Base-by-base conservation (phyloP, 192 early-diverging fungal genomes). In the Coemansia sp. region DNA sequence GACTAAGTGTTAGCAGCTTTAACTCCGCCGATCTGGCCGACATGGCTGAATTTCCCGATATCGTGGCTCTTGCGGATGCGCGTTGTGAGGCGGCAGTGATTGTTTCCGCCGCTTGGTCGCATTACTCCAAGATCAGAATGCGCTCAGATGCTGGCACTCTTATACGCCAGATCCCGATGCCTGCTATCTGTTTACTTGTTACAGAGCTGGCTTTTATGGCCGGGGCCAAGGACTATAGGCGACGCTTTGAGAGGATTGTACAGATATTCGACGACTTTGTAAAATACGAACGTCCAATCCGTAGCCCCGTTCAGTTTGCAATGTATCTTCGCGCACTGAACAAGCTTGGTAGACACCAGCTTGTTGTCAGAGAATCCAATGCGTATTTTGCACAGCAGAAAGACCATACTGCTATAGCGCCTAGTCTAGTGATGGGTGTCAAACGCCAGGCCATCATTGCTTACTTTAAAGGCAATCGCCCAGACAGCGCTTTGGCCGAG, bases 311-410 rank as follows among this genome's bases (percentile, higher is more conserved):
- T 13, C 61, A 68, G 19, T 76, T 82, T 12, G 49, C 61, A 40
- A 52, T 74, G 56, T 77, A 77, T 52, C 60, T 82, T 41, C 74
- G 79, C 9, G 79, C 79, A 8, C 48, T 82, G 32, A 82, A 82
- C 63, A 71, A 66, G 53, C 71, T 74, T 4, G 68, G 75, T 9
- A 41, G 48, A 21, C 62, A 64, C 26, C 71, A 60, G 57, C 38
- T 23, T 56, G 79, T 56, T 10, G n/a, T 82, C 9, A 53, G 23
- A 56, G 71, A 75, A 48, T 63, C 63, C 0, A 52, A n/a, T 3
- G 50, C 47, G 23, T 69, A 70, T 53, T 44, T 37, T 52, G 38
- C 40, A 10, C 56, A 49, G 39, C 41, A 38, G 7, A 19, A n/a
- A n/a, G 37, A 15, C 12, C 40, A 38, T 38, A 26, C n/a, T 15